Percentiles rank a stretch among this genome's conserved stretches.
phyloP scores from a whole-genome alignment of 257 asterid genomes.

The Echium plantagineum region DNA sequence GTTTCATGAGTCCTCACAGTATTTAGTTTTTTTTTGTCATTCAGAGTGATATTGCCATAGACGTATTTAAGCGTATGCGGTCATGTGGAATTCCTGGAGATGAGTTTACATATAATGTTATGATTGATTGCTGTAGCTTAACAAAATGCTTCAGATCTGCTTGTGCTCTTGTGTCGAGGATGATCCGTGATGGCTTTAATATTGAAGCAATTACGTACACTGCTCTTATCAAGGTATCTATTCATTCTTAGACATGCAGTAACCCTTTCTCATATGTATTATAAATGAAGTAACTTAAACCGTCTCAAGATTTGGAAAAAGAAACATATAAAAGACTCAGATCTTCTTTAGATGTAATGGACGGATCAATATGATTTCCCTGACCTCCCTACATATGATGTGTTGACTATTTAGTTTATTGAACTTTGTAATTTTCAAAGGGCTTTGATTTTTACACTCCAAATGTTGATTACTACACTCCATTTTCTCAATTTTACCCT shows the following conservation, averaged over 20 bases:
- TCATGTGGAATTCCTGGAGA: conserved; percentile 45
- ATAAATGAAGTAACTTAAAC: neutral
- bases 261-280: neutral
- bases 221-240: conserved; percentile 52
- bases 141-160: conserved; percentile 58
- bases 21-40: conserved; percentile 6
- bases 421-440: too few relatives aligned
- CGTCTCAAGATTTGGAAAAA: too few relatives aligned
- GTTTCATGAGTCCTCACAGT: conserved; percentile 8
- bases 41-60: conserved; percentile 49
- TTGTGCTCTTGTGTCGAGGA: conserved; percentile 46
- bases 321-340: neutral
- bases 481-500: too few relatives aligned
- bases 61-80: conserved; percentile 55
- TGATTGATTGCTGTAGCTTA: conserved; percentile 61
- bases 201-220: conserved; percentile 40
- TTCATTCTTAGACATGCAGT: neutral
- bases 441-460: too few relatives aligned
- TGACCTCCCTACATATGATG: neutral
- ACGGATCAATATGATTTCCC: neutral
- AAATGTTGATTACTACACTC: too few relatives aligned
- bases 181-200: conserved; percentile 62
- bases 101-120: conserved; percentile 43
- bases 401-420: neutral
- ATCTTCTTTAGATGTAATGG: neutral